Base-by-base conservation (phyloP, 1,139 yeast species). In the Kodamaea anthophila region DNA sequence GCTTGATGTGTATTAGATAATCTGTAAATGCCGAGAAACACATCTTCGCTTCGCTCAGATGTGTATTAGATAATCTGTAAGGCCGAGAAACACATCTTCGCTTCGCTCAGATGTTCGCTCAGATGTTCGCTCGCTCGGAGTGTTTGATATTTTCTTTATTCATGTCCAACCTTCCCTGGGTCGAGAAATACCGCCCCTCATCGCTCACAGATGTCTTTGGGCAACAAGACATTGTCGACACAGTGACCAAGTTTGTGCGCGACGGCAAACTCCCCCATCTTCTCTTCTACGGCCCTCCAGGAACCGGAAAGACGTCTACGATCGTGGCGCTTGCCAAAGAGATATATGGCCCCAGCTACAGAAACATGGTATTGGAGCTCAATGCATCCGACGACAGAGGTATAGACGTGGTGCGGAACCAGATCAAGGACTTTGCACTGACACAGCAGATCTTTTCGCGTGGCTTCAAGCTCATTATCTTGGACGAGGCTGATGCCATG, bases 401-500 rank as follows among this genome's bases (percentile, higher is more conserved):
- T 26, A 83, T 83, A 36, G 93, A 83, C 46, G 94, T 84, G 25
- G 94, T 83, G 11, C 67, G 94, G 37, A 83, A 82, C 41, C 88
- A 82, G 54, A 81, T 84, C 60, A 84, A 84, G 58, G 80, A 77
- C 46, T 83, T 83, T 54, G 94, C 94, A 9, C 74, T 85, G 28
- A 91, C 98, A 1, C 76, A 86, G 67, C 98, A 93, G 53, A 91
- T 93, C 33, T 93, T 91, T 58, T 58, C 70, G 36, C 57, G 59
- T 35, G 87, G 91, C 10, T 91, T 88, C 67, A 93, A 93, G 50
- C 65, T 93, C 43, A 82, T 93, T 36, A 86, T 93, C 20, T 65
- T 93, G 41, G 99, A 93, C 60, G 99, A 93, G 59, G 98, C 98
- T 0, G 98, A 93, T 58, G 94, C 98, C 26, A 93, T 93, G 98